A percentile compares a stretch with the other conserved stretches of the same genome.
Conservation (phyloP, 2,329 filamentous ascomycete species). For the Talaromyces marneffei region DNA sequence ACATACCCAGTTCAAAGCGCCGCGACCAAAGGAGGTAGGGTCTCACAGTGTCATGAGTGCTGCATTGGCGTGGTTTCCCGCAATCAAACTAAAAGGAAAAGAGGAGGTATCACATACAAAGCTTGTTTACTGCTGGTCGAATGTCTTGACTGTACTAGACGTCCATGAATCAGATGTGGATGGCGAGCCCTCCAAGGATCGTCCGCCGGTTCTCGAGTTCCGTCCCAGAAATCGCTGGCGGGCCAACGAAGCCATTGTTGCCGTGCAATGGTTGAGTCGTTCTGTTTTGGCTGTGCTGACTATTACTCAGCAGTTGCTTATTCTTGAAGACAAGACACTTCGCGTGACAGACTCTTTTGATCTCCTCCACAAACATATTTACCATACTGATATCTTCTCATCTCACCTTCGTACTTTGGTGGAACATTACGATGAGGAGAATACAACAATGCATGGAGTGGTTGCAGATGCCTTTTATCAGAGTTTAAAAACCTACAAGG, state of each 20-base stretch:
- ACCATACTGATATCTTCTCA: constrained; percentile 85
- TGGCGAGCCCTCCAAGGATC: constrained; percentile 62
- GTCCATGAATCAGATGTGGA: constrained; percentile 63
- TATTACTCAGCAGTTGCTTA: constrained; percentile 86
- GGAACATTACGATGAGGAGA: constrained; percentile 80
- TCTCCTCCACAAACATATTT: constrained; percentile 84
- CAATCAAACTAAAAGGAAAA: constrained; percentile 78
- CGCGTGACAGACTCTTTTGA: constrained; percentile 94
- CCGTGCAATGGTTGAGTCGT: constrained; percentile 91
- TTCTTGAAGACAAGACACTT: constrained; percentile 83
- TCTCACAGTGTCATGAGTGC: constrained; percentile 90
- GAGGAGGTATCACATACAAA: constrained; percentile 68
- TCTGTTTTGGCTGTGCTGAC: constrained; percentile 89
- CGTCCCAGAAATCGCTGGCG: constrained; percentile 81
- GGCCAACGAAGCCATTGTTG: constrained; percentile 90
- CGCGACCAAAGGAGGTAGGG: constrained; percentile 81
- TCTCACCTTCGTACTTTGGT: constrained; percentile 76
- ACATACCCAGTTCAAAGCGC: constrained; percentile 91
- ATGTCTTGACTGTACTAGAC: constrained; percentile 89
- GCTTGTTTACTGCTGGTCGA: constrained; percentile 97
- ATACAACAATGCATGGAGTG: constrained; percentile 86
- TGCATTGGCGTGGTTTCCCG: constrained; percentile 94
- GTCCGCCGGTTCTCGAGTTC: constrained; percentile 73
- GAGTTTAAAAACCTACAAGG: constrained; percentile 95
- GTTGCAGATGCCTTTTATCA: constrained; percentile 97